A percentile compares a stretch with the other conserved stretches of the same genome.
These are phyloP conservation scores for Diaporthe citri DNA, from an alignment of 2,329 filamentous ascomycete genomes.

Conservation along the genomic window DNA sequence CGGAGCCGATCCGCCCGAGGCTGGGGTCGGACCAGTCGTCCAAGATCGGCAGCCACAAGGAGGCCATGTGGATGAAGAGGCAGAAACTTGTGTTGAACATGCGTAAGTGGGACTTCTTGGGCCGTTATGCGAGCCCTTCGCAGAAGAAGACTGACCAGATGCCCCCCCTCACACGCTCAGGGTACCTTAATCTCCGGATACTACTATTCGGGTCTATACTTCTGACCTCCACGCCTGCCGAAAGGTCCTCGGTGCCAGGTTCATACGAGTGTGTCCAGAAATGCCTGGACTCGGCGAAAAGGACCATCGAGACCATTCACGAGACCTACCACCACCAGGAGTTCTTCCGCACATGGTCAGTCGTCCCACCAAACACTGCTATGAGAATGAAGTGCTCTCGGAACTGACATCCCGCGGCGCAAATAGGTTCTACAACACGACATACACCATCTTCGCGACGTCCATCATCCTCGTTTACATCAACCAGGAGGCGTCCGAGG, in stretches of 20 bases:
- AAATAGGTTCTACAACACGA: slow-evolving; percentile 49
- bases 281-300: slow-evolving; percentile 46
- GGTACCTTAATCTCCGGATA: slow-evolving; percentile 47
- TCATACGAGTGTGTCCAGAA: slow-evolving; percentile 42
- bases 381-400: neutral
- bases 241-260: slow-evolving; percentile 41
- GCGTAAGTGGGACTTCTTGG: slow-evolving; percentile 36
- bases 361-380: neutral
- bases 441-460: slow-evolving; percentile 48
- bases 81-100: slow-evolving; percentile 46
- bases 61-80: slow-evolving; percentile 46
- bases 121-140: neutral
- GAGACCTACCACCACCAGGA: slow-evolving; percentile 47
- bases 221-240: slow-evolving; percentile 41
- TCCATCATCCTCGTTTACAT: slow-evolving; percentile 48
- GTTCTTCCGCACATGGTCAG: slow-evolving; percentile 48
- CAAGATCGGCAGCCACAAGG: slow-evolving; percentile 42
- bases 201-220: slow-evolving; percentile 47
- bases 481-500: slow-evolving; percentile 43
- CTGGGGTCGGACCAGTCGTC: slow-evolving; percentile 36
- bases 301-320: slow-evolving; percentile 48
- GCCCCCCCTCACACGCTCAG: slow-evolving; percentile 16
- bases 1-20: slow-evolving; percentile 43
- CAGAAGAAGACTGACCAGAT: neutral
- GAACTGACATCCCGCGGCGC: neutral